Base-by-base conservation (phyloP, 2,329 filamentous ascomycete genomes). In the Colletotrichum magnum region DNA sequence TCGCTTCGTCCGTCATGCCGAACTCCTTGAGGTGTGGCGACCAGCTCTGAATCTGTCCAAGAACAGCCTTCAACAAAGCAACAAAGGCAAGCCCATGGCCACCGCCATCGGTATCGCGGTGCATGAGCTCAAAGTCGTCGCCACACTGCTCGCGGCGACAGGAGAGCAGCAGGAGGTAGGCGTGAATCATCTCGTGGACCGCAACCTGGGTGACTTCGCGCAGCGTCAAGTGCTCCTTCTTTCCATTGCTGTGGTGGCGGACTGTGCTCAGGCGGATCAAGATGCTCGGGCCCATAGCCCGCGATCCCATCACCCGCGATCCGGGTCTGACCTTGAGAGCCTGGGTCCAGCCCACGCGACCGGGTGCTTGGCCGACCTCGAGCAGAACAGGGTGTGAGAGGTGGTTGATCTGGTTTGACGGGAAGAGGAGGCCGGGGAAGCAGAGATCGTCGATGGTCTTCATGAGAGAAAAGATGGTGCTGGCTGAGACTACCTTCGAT, bases 181-280 rank as follows among this genome's bases (percentile, higher is more conserved):
- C 68, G 48, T 71, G 63, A 41, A 74, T 24, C 51, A 77, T 73
- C 6, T 74, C 73, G 24, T 74, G 71, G 1, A 80, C 69, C 1
- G 80, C 72, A 36, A 72, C 67, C 66, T 77, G 72, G 24, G 81
- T 71, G 13, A 81, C 76, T 39, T 77, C 76, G n/a, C 9, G 39
- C 32, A 70, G 74, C 68, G 57, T 81, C 76, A 21, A 26, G 6
- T 16, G 32, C 28, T 58, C 64, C 24, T 26, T 21, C 24, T 18
- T 61, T 50, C 50, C 56, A 43, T 56, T 50, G 26, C 13, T 41
- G 43, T 26, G 62, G 51, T 69, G 50, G 50, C 66, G 66, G 54
- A 56, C 56, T 26, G 66, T 69, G 66, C 62, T 69, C 66, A 69
- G n/a, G n/a, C 62, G 66, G 62, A 69, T 69, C n/a, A 45, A 43